Conservation (phyloP, 179 eudicot species). For the Spergularia azorica region DNA sequence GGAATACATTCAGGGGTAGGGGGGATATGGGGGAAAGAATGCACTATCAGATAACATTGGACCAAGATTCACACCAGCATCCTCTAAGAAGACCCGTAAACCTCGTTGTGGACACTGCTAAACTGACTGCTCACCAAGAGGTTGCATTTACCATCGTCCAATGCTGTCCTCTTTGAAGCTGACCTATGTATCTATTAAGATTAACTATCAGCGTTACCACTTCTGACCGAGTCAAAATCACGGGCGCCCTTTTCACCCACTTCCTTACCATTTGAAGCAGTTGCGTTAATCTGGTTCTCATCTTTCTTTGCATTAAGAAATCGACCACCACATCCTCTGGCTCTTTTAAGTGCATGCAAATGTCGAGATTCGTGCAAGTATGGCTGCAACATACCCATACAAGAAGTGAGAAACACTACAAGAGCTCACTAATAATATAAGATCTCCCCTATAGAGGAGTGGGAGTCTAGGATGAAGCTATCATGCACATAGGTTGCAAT, state of each 20-base stretch:
- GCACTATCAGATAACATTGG: conserved; percentile 8
- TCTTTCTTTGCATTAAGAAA: conserved; percentile 54
- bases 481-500: too few species aligned
- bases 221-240: conserved; percentile 25
- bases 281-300: conserved; percentile 18
- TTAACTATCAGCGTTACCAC: conserved; percentile 9
- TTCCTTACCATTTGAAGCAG: conserved; percentile 27
- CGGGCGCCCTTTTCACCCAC: conserved; percentile 37
- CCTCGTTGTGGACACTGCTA: background rate
- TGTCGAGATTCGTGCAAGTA: conserved; percentile 77
- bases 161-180: background rate
- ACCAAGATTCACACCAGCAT: background rate
- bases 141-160: too few species aligned
- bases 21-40: conserved; percentile 1
- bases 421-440: too few species aligned
- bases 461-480: background rate
- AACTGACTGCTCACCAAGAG: too few species aligned
- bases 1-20: background rate
- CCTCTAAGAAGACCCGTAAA: background rate
- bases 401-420: background rate
- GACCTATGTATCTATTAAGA: background rate
- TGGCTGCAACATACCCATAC: conserved; percentile 42
- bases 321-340: conserved; percentile 75
- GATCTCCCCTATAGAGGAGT: background rate
- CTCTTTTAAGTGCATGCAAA: conserved; percentile 61